Percentiles rank a stretch among this genome's conserved stretches.
Evolutionary conservation across 2,329 filamentous ascomycete species (phyloP).

Genomic region (Colletotrichum salicis): DNA sequence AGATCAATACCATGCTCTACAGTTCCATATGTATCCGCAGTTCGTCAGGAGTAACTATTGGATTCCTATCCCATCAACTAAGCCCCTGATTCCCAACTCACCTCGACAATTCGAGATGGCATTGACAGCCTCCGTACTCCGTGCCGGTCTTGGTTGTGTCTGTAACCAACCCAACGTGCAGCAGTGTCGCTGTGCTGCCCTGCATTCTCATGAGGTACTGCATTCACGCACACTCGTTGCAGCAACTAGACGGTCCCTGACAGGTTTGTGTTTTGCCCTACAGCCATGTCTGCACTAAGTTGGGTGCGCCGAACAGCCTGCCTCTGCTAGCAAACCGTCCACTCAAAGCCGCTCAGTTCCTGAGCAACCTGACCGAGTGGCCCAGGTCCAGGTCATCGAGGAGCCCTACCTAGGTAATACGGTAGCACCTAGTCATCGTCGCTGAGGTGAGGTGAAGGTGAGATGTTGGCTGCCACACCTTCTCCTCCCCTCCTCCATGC

Average conservation of each 20-base stretch:
- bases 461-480: conserved; percentile 28
- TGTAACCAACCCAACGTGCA: conserved; percentile 2
- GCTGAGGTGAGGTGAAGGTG: conserved; percentile 12
- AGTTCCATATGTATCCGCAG: not conserved
- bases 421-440: not conserved
- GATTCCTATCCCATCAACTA: not conserved
- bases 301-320: conserved; percentile 3
- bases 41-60: not conserved
- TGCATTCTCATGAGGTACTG: not conserved
- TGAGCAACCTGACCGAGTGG: conserved; percentile 18
- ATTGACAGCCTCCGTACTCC: not conserved
- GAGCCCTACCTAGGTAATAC: too few species aligned
- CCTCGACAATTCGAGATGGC: not conserved
- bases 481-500: not conserved
- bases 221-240: conserved; percentile 1
- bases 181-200: not conserved
- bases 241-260: conserved; percentile 26
- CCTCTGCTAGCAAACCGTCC: conserved; percentile 6
- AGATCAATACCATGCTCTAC: not conserved
- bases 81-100: not conserved
- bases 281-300: conserved; percentile 19
- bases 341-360: conserved; percentile 18
- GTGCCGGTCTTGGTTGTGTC: not conserved
- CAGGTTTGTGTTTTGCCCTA: conserved; percentile 21
- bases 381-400: not conserved